Conservation (phyloP, 306 rosid genomes). For the Sindora glabra region DNA sequence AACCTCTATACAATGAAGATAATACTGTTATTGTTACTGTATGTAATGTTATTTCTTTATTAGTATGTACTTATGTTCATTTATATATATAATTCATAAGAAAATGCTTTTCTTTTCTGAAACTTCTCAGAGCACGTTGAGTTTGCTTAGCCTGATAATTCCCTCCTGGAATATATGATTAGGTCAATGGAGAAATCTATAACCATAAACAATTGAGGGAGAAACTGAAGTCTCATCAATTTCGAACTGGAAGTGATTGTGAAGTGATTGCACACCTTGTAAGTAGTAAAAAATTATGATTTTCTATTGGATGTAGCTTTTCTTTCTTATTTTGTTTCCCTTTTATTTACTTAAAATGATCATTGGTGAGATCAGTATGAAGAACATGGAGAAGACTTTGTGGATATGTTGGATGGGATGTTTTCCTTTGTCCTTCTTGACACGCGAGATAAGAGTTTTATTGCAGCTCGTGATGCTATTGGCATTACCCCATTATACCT, state of each 20-base stretch:
- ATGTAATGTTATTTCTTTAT: neutral
- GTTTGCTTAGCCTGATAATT: slow-evolving; percentile 2
- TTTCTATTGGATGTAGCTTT: neutral
- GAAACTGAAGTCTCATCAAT: slow-evolving; percentile 62
- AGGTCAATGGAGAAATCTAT: slow-evolving; percentile 99
- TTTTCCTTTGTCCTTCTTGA: slow-evolving; percentile 90
- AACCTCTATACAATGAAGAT: slow-evolving; percentile 87
- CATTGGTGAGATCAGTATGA: slow-evolving; percentile 60
- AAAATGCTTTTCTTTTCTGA: neutral
- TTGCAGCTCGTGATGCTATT: slow-evolving; percentile 93
- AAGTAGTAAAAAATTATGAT: slow-evolving; percentile 28
- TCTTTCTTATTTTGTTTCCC: neutral
- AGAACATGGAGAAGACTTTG: slow-evolving; percentile 89
- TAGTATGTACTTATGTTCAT: neutral
- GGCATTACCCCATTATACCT: slow-evolving; percentile 87
- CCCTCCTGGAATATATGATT: slow-evolving; percentile 19
- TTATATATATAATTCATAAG: neutral
- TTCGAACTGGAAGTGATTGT: slow-evolving; percentile 91
- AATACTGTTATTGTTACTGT: slow-evolving; percentile 78
- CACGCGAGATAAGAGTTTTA: slow-evolving; percentile 68
- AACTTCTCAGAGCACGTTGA: too few relatives aligned
- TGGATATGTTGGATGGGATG: slow-evolving; percentile 94
- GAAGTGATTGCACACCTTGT: slow-evolving; percentile 99
- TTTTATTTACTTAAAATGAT: neutral
- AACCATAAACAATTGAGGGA: slow-evolving; percentile 68